Conservation (phyloP, 208 protist genomes). For the Crithidia sp. region DNA sequence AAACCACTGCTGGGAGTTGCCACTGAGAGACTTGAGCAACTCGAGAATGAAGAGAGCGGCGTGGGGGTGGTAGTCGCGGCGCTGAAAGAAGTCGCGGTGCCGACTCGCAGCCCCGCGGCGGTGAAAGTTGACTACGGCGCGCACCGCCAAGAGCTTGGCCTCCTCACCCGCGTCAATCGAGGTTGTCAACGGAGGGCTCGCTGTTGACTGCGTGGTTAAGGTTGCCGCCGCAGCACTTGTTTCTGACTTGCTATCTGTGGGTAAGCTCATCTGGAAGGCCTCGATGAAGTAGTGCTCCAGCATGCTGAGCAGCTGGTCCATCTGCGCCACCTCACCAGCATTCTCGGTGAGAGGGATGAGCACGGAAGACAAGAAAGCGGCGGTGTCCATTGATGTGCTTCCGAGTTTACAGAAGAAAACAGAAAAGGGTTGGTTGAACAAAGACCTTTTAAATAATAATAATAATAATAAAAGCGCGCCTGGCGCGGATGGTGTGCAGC, state of each 20-base stretch:
- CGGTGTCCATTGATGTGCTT: not conserved
- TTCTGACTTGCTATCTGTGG: constrained; percentile 9
- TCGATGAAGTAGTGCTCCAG: constrained; percentile 74
- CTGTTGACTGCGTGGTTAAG: not conserved
- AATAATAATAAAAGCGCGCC: no score
- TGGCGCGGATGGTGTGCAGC: not conserved
- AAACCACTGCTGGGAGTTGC: constrained; percentile 82
- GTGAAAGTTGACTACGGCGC: constrained; percentile 66
- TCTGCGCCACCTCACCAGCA: constrained; percentile 43
- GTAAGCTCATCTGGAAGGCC: constrained; percentile 47
- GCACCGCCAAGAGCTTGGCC: constrained; percentile 59
- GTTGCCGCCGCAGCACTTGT: not conserved
- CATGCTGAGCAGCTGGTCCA: constrained; percentile 53
- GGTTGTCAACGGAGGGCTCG: constrained; percentile 6
- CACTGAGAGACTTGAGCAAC: constrained; percentile 71
- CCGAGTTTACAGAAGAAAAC: not conserved
- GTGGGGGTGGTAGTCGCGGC: constrained; percentile 59
- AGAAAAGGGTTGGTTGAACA: no score
- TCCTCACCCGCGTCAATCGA: constrained; percentile 76
- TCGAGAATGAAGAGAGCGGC: constrained; percentile 88
- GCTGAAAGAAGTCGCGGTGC: constrained; percentile 54
- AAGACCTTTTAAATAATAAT: no score
- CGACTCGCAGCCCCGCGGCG: constrained; percentile 28
- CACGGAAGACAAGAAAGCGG: constrained; percentile 15
- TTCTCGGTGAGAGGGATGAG: constrained; percentile 39